Evolutionary conservation across 2,329 filamentous ascomycete species (phyloP), one percentile per base, ranked within the genome.

Genomic region (Colletotrichum sp.): DNA sequence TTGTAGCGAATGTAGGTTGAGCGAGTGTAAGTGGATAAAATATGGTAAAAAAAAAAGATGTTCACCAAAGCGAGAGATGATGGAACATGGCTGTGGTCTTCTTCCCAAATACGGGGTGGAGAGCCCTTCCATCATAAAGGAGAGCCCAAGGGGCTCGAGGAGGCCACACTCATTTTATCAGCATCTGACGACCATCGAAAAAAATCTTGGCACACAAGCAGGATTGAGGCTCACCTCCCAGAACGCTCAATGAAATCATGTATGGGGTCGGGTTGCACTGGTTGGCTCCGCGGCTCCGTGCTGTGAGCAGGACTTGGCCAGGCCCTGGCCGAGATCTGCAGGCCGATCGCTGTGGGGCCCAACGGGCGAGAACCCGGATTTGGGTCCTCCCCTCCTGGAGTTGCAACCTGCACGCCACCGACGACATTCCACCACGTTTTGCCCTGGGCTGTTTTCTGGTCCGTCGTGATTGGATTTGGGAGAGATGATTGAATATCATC

Each of bases 241-340:
- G 32, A 18, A 63, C 8, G 32, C 26, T 68, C 44, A 21, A 76
- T 76, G 70, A 76, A 73, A 76, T 76, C 73, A 76, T 76, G 70
- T 16, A 76, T 73, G 70, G 74, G 49, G 64, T 72, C 44, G 59
- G 70, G 74, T 76, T 60, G 71, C 66, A 74, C 49, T 69, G 44
- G 65, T 39, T 74, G 66, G 28, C 63, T 28, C 52, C 16, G 24
- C 24, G 21, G 24, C 63, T 49, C 39, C 34, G 63, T 52, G 57
- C 62, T 59, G 55, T 28, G 71, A 73, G 66, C 39, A 39, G 52
- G 70, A 16, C 65, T 60, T 67, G 57, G 64, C 73, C 69, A 72
- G 44, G 64, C 66, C 71, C 32, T 55, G 49, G 55, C 63, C 73
- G 74, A 76, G 74, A 76, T 76, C 74, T 69, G 49, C 74, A 76